These are phyloP conservation scores for Colletotrichum caudatum DNA, from an alignment of 2,329 filamentous ascomycete species.

Conservation along the genomic window DNA sequence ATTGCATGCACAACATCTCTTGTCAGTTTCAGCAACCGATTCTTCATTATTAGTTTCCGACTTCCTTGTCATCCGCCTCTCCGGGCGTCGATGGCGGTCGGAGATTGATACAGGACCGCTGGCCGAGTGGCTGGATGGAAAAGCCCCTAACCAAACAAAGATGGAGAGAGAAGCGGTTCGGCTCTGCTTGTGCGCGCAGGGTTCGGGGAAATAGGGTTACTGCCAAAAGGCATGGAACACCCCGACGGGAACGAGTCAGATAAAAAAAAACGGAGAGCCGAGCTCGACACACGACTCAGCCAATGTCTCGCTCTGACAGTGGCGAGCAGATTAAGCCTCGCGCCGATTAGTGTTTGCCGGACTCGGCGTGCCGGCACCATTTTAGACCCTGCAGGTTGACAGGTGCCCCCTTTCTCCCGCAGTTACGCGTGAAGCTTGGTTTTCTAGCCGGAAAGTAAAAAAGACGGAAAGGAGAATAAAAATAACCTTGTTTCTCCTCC, in stretches of 20 bases:
- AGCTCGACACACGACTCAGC: too few species aligned
- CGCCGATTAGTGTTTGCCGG: neutral
- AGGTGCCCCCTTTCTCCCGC: neutral
- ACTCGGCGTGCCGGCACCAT: neutral
- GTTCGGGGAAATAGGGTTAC: too few species aligned
- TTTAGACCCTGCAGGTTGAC: constrained; percentile 4
- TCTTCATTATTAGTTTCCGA: constrained; percentile 19
- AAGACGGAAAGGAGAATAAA: too few species aligned
- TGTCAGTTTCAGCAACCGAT: constrained; percentile 10
- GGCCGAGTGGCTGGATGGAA: too few species aligned
- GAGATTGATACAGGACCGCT: neutral
- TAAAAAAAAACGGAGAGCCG: neutral
- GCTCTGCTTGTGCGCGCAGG: too few species aligned
- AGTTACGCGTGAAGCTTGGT: neutral
- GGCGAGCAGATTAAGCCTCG: neutral
- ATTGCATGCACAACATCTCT: constrained; percentile 6
- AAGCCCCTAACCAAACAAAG: too few species aligned
- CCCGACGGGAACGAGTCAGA: neutral
- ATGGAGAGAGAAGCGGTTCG: too few species aligned
- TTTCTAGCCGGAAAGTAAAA: neutral
- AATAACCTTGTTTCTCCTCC: too few species aligned
- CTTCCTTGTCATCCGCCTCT: neutral
- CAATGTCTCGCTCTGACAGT: too few species aligned
- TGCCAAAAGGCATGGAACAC: too few species aligned
- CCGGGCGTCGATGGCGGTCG: neutral